Percentiles rank a stretch among this genome's conserved stretches.
Evolutionary conservation across 2,329 filamentous ascomycete genomes (phyloP).

Genomic region (Verticillium longisporum): DNA sequence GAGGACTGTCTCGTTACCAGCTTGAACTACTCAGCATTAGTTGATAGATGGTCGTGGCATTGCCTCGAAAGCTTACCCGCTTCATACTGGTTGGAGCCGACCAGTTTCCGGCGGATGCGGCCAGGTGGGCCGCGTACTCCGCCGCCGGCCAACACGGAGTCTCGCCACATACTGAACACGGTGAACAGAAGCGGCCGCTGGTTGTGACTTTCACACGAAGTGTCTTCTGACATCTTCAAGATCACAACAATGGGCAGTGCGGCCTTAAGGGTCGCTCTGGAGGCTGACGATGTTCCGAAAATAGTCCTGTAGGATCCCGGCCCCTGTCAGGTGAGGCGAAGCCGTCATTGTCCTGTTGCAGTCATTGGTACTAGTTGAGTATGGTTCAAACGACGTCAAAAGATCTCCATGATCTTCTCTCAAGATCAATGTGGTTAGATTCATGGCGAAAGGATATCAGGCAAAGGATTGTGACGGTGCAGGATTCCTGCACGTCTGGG

Average conservation of each 20-base stretch:
- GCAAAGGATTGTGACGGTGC: no score
- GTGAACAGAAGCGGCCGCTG: neutral
- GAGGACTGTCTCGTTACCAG: neutral
- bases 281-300: neutral
- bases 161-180: neutral
- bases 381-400: neutral
- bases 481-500: no score
- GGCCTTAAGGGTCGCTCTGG: neutral
- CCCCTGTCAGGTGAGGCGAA: neutral
- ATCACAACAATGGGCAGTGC: neutral
- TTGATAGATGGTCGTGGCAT: neutral
- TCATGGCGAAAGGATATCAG: no score
- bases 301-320: neutral
- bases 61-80: neutral
- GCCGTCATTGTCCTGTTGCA: neutral
- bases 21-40: neutral
- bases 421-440: neutral
- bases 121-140: neutral
- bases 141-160: neutral
- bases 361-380: neutral
- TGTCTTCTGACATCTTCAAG: neutral
- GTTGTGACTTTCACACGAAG: neutral
- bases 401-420: neutral
- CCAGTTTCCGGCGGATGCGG: neutral
- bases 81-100: neutral